Conservation (phyloP, 208 protist genomes). For the Entamoeba moshkovskii region DNA sequence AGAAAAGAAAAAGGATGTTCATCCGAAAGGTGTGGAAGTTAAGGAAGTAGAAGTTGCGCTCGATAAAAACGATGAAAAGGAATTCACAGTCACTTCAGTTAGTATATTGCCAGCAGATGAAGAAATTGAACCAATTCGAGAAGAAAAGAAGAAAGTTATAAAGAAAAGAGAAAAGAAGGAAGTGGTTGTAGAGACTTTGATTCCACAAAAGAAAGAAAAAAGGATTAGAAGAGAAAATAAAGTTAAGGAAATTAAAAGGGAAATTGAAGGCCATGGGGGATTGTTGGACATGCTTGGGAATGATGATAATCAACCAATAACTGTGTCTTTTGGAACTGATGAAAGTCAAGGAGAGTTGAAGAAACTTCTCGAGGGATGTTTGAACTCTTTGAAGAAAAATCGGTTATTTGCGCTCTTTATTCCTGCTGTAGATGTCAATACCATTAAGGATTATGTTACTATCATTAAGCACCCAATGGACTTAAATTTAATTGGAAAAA, state of each 20-base stretch:
- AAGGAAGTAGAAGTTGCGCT: not conserved
- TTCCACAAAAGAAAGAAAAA: no score
- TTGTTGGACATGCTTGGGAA: not conserved
- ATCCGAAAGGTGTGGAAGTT: not conserved
- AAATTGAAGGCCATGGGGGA: not conserved
- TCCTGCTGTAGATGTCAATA: not conserved
- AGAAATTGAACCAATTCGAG: not conserved
- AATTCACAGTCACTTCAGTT: not conserved
- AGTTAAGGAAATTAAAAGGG: not conserved
- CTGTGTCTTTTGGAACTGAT: not conserved
- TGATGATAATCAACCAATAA: not conserved
- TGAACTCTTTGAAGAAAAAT: not conserved
- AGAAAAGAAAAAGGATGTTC: not conserved
- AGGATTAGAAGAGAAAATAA: not conserved
- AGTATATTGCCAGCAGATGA: no score
- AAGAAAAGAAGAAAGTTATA: not conserved
- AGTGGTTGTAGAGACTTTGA: no score
- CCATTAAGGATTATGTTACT: not conserved
- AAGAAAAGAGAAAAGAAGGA: not conserved
- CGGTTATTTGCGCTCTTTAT: not conserved
- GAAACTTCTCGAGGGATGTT: not conserved
- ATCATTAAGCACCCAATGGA: not conserved
- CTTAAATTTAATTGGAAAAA: not conserved
- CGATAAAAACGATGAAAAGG: not conserved
- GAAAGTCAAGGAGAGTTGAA: not conserved